phyloP scores from a whole-genome alignment of 1,284 basidiomycete genomes.

The Leccinum cinnamomeum region DNA sequence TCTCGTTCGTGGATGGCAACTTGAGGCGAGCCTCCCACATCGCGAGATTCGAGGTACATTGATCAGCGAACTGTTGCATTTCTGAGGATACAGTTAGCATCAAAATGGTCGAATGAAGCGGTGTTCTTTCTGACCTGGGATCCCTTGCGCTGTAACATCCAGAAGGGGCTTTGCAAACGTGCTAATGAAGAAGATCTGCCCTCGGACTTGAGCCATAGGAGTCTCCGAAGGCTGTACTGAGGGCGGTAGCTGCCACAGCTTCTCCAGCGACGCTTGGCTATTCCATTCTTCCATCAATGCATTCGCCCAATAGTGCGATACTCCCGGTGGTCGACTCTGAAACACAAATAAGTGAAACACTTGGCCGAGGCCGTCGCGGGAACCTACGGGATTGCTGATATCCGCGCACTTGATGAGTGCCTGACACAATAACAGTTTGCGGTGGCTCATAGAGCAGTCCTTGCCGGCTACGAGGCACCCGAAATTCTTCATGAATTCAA shows the following conservation, averaged over 20 bases:
- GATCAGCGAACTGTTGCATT: constrained; percentile 59
- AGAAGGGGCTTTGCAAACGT: constrained; percentile 83
- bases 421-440: constrained; percentile 80
- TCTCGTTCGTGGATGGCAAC: constrained; percentile 33
- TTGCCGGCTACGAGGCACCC: constrained; percentile 44
- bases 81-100: constrained; percentile 45
- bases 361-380: constrained; percentile 6
- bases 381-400: constrained; percentile 90
- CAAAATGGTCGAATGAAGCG: not conserved
- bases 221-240: constrained; percentile 65
- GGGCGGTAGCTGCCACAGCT: constrained; percentile 72
- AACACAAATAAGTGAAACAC: constrained; percentile 16
- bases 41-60: constrained; percentile 64
- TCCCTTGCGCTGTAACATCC: constrained; percentile 65
- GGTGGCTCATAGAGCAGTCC: constrained; percentile 41
- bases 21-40: constrained; percentile 61
- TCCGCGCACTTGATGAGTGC: constrained; percentile 94
- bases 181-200: constrained; percentile 89
- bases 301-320: constrained; percentile 88
- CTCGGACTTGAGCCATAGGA: constrained; percentile 73
- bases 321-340: constrained; percentile 86
- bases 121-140: constrained; percentile 57
- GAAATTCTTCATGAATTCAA: constrained; percentile 78
- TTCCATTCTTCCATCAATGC: constrained; percentile 89
- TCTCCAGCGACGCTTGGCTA: constrained; percentile 81